These are phyloP conservation scores for Raphanus hybrid DNA, from an alignment of 441 rosid genomes.

Conservation along the genomic window DNA sequence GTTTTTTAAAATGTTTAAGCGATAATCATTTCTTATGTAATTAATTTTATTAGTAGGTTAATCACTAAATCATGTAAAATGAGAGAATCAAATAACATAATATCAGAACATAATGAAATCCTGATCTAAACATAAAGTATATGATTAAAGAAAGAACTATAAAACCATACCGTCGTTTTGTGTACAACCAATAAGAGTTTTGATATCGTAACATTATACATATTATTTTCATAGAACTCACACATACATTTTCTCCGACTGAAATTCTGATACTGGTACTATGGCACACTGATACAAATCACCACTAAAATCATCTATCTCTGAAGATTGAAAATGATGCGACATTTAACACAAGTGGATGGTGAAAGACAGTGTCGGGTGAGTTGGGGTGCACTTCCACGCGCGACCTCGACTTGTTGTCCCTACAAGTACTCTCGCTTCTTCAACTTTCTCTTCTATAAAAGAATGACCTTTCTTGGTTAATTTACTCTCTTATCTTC, in stretches of 20 bases:
- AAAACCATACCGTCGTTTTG: neutral
- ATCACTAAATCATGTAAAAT: neutral
- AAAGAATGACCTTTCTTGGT: conserved; percentile 8
- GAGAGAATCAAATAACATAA: neutral
- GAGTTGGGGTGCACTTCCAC: conserved; percentile 42
- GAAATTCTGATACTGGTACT: conserved; percentile 4
- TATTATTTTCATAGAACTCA: neutral
- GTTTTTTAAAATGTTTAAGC: neutral
- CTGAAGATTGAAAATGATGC: conserved; percentile 31
- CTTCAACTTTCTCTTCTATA: conserved; percentile 24
- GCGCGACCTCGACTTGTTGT: conserved; percentile 40
- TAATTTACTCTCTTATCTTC: conserved; percentile 27
- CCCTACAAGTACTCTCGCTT: conserved; percentile 34
- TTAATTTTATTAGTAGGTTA: neutral
- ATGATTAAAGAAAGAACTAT: neutral
- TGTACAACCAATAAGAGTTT: conserved; percentile 19
- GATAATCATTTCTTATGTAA: neutral
- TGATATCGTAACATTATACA: neutral
- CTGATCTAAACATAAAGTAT: neutral
- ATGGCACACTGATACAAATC: conserved; percentile 13
- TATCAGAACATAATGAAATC: neutral
- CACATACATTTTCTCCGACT: neutral
- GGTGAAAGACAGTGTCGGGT: conserved; percentile 40
- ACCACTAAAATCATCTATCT: conserved; percentile 11
- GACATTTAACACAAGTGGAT: conserved; percentile 42